These are phyloP conservation scores for Cladorrhinum sp. DNA, from an alignment of 2,329 filamentous ascomycete species.

Conservation along the genomic window DNA sequence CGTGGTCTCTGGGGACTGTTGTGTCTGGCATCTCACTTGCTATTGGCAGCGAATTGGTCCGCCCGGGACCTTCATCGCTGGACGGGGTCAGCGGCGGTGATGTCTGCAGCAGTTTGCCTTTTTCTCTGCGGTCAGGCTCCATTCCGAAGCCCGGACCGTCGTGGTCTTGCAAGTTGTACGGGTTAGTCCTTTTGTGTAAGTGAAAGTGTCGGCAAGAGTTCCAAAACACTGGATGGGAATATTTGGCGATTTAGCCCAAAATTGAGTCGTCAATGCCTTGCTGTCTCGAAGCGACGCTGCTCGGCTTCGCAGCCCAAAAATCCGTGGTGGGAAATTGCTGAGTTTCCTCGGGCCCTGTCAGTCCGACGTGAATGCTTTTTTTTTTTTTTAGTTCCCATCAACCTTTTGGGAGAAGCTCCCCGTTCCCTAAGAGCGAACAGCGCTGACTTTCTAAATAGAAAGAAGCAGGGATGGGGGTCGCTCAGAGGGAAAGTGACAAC, in stretches of 20 bases:
- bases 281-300: neutral
- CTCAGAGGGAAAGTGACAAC: conserved; percentile 8
- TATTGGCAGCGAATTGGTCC: conserved; percentile 20
- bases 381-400: conserved; percentile 13
- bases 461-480: conserved; percentile 15
- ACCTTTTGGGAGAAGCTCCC: conserved; percentile 8
- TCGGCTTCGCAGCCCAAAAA: conserved; percentile 9
- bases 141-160: conserved; percentile 26
- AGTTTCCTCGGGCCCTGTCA: neutral
- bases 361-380: neutral
- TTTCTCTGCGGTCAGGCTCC: conserved; percentile 27
- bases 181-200: neutral
- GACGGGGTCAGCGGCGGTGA: conserved; percentile 9
- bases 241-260: conserved; percentile 4
- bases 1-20: conserved; percentile 35
- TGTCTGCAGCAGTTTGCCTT: conserved; percentile 6
- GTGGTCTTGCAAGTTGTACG: neutral
- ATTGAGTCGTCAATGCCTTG: conserved; percentile 8
- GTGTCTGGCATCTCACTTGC: conserved; percentile 16
- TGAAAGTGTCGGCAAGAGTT: conserved; percentile 5
- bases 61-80: conserved; percentile 11
- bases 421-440: conserved; percentile 16
- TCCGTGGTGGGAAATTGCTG: neutral
- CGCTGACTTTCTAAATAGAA: conserved; percentile 16
- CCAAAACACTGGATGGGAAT: conserved; percentile 8